These are phyloP conservation scores for Guadua angustifolia DNA, from an alignment of 176 grass and related monocot genomes.

Conservation along the genomic window DNA sequence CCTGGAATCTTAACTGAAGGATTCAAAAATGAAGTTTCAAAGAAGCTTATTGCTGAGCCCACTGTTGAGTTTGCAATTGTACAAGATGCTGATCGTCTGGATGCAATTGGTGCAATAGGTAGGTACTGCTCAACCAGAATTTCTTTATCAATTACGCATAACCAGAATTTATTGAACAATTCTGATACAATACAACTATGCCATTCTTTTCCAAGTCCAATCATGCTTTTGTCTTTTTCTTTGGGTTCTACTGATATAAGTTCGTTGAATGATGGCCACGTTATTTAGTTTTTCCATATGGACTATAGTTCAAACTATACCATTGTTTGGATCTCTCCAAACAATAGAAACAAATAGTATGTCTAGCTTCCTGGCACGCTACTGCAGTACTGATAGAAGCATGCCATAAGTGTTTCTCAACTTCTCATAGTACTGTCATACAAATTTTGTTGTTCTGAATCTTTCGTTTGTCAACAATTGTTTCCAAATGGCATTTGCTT, in stretches of 20 bases:
- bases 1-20: constrained; percentile 46
- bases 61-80: constrained; percentile 83
- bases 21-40: constrained; percentile 88
- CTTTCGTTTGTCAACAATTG: no score
- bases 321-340: background rate
- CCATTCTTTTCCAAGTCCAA: background rate
- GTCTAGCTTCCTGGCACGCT: no score
- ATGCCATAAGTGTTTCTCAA: no score
- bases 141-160: background rate
- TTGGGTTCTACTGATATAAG: background rate
- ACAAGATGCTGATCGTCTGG: constrained; percentile 91
- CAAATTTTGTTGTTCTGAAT: no score
- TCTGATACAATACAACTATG: background rate
- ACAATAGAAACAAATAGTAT: background rate
- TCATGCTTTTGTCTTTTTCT: background rate
- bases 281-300: constrained; percentile 6
- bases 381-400: no score
- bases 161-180: background rate
- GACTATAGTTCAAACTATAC: background rate
- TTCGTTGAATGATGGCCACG: background rate
- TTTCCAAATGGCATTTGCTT: no score
- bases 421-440: no score
- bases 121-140: constrained; percentile 29
- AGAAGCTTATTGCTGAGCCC: constrained; percentile 43
- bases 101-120: constrained; percentile 93